Conservation (phyloP, 75 land plant species). For the Sequoiadendron giganteum region DNA sequence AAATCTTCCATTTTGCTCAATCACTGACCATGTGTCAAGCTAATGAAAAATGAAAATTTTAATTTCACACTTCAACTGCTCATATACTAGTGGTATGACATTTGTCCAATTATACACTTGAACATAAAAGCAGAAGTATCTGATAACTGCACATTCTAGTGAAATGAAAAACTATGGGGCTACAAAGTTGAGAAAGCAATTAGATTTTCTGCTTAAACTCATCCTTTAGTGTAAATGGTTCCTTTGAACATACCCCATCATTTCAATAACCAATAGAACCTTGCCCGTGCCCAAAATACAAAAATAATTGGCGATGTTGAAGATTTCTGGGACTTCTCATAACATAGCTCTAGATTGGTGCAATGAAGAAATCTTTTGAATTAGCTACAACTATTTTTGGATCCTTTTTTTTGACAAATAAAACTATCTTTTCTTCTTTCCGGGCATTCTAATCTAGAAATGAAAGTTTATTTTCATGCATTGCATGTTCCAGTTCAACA, state of each 20-base stretch:
- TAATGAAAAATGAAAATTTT: not conserved
- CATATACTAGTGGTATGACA: not conserved
- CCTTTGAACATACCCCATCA: not conserved
- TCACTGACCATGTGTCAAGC: not conserved
- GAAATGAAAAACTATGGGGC: not conserved
- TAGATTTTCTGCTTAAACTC: not conserved
- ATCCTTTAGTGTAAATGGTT: not conserved
- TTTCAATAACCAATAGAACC: not conserved
- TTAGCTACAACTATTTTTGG: not conserved
- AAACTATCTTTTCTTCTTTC: not conserved
- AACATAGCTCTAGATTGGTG: not conserved
- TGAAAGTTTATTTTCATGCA: not conserved
- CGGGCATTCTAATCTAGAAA: not conserved
- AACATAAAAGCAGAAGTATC: not conserved
- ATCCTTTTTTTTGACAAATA: not conserved
- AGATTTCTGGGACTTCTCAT: not conserved
- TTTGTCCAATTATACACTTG: not conserved
- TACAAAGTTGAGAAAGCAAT: not conserved
- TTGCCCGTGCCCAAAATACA: not conserved
- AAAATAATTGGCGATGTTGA: too few relatives aligned
- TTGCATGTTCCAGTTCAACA: not conserved
- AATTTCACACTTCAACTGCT: not conserved
- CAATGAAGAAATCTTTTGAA: not conserved
- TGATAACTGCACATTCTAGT: not conserved
- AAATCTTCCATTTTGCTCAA: not conserved